Conservation (phyloP, 106 monocot species). For the Agapanthus africanus region DNA sequence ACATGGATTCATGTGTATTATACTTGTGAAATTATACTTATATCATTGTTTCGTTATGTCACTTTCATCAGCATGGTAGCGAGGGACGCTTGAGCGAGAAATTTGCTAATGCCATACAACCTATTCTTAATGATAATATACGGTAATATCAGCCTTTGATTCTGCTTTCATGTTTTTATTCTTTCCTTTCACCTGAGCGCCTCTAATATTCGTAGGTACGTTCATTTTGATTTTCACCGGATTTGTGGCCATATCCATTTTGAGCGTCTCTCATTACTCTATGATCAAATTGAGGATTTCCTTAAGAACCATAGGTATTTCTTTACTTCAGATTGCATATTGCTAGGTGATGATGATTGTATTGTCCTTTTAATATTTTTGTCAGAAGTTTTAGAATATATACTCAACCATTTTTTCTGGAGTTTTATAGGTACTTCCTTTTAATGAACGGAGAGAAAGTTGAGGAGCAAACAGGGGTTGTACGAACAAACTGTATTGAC, state of each 20-base stretch:
- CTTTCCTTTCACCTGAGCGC: not conserved
- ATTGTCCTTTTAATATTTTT: too few relatives aligned
- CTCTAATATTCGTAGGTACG: conserved; percentile 61
- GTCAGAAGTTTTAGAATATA: too few relatives aligned
- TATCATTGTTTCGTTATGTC: too few relatives aligned
- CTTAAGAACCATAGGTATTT: conserved; percentile 68
- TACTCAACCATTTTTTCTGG: conserved; percentile 9
- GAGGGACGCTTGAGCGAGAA: conserved; percentile 71
- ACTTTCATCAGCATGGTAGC: conserved; percentile 97
- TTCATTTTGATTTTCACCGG: conserved; percentile 95
- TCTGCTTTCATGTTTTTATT: not conserved
- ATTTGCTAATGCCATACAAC: conserved; percentile 68
- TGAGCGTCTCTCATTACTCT: conserved; percentile 90
- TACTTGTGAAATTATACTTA: too few relatives aligned
- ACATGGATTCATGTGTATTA: too few relatives aligned
- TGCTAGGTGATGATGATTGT: too few relatives aligned
- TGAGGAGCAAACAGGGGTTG: conserved; percentile 65
- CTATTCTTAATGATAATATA: conserved; percentile 70
- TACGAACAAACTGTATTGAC: conserved; percentile 94
- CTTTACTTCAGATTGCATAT: too few relatives aligned
- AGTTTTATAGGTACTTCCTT: conserved; percentile 59
- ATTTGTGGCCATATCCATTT: conserved; percentile 97
- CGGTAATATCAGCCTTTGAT: conserved; percentile 27
- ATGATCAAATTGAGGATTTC: conserved; percentile 73
- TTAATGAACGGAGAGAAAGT: conserved; percentile 67